Base-by-base conservation (phyloP, 169 alveolate genomes). In the Babesia caballi region DNA sequence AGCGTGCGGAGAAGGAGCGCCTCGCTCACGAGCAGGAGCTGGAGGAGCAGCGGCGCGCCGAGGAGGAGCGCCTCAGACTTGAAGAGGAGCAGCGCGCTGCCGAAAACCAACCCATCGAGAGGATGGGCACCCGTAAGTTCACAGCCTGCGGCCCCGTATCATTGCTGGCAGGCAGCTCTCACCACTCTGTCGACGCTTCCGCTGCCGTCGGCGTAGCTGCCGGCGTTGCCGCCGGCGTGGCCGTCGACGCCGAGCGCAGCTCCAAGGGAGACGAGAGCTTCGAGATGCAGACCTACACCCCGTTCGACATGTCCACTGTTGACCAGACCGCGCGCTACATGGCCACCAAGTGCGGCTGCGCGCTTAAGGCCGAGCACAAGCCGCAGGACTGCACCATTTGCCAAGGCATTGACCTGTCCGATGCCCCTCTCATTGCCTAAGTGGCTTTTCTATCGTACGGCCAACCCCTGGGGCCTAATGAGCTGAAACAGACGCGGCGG, bases 351-450 rank as follows among this genome's bases (percentile, higher is more conserved):
- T 81, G 84, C 46, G 88, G 88, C 5, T 81, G 82, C 50, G 72
- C 73, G 7, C 36, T 81, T 50, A 44, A 41, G 38, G 41, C 52
- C 21, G 66, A 27, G 25, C 88, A 81, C 74, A 69, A 70, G 38
- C 67, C 73, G 2, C 19, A n/a, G 12, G 78, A 52, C 19, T 81
- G 88, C 46, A 14, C 67, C 33, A 74, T 81, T 17, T 81, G 88
- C 72, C 68, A 61, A 23, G 71, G 72, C 33, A 68, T 81, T 35
- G 88, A 81, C 69, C 66, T 81, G 19, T 81, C 88, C 4, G 88
- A 81, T 27, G 88, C 88, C 23, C 88, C 88, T 14, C 81, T 81
- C 11, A 69, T 81, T 63, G 83, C 84, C 25, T 81, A 71, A 42
- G 5, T 7, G 23, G 32, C 27, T 40, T 7, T 17, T 33, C 19